Base-by-base conservation (phyloP, 2,329 filamentous ascomycete species). In the Westerdykella ornata region DNA sequence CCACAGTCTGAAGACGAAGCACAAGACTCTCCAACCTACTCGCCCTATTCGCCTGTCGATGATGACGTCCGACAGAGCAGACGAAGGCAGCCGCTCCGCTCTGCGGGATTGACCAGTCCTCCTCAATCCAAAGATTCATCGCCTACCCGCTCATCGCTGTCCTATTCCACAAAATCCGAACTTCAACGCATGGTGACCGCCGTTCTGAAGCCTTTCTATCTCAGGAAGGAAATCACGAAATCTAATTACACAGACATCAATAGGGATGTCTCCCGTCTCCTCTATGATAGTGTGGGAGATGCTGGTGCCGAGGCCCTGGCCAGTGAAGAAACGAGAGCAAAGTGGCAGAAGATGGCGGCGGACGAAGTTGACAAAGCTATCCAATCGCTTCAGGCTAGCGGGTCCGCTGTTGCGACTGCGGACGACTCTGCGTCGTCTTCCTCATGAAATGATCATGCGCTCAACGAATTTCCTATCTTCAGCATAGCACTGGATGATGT, bases 161-260 rank as follows among this genome's bases (percentile, higher is more conserved):
- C 89, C 1, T 80, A 88, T 17, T 82, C 86, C 48, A 84, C 86
- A 48, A 98, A 98, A 65, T 82, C 86, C 52, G 88, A 82, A 58
- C 84, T 98, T 49, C 90, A 88, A 61, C 82, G 82, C 53, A 88
- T 97, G 68, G 92, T 97, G 53, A 85, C 87, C 49, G 73, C 76
- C 32, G 87, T 85, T 5, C 72, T 98, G 33, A 85, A 86, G 53
- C 88, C 89, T 22, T 78, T 88, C 51, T 97, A 90, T 73, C 78
- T 82, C 47, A 83, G 83, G 32, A 82, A 84, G 53, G 78, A 83
- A 48, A 76, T 97, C 47, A 88, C 82, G 14, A 86, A 88, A 52
- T 86, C 95, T 45, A 84, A 96, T 65, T 98, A 94, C 64, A 90
- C 87, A 2, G 80, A 81, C 42, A 95, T 97, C 67, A 97, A 97